Base-by-base conservation (phyloP, 257 asterid genomes). In the Orobanche coerulescens region DNA sequence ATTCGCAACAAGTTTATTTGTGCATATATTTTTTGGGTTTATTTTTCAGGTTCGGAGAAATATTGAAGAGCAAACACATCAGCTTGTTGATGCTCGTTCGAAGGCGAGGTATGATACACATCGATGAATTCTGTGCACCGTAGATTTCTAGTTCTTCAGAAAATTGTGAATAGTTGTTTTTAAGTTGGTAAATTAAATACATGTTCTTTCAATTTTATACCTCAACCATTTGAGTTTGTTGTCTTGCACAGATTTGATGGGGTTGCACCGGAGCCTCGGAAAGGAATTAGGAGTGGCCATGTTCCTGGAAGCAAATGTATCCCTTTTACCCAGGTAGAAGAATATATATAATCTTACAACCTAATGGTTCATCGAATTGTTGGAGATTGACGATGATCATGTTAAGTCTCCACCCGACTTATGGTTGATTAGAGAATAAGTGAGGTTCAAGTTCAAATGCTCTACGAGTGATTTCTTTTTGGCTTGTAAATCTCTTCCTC, bases 211-310 rank as follows among this genome's bases (percentile, higher is more conserved):
- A 16, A 6, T 52, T 42, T 28, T 52, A 48, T 25, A 16, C 26
- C 43, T 8, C 14, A 43, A 70, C 19, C 22, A 18, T 9, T 40
- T 37, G n/a, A 25, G 13, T 23, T 49, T 44, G 6, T 1, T 30
- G 62, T 8, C 15, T 12, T 53, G n/a, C 48, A 46, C 69, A 92
- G 98, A 68, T 92, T 86, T 74, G 95, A 86, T 69, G 98, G 98
- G 36, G 83, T 71, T 73, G 96, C 95, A 64, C 94, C 94, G 31
- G 98, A 92, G 88, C 98, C 98, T 61, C 90, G 98, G 11, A 88
- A 92, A 66, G 98, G 96, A 73, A 74, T 92, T 68, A 82, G 88
- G 76, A 73, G 96, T 73, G 98, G 98, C 23, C 95, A 86, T 69
- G 85, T 92, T 51, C 94, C 96, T 1, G 90, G 95, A 15, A 92